Evolutionary conservation across 192 early-diverging fungal species (phyloP).

Genomic region (Oehlia diaphana): DNA sequence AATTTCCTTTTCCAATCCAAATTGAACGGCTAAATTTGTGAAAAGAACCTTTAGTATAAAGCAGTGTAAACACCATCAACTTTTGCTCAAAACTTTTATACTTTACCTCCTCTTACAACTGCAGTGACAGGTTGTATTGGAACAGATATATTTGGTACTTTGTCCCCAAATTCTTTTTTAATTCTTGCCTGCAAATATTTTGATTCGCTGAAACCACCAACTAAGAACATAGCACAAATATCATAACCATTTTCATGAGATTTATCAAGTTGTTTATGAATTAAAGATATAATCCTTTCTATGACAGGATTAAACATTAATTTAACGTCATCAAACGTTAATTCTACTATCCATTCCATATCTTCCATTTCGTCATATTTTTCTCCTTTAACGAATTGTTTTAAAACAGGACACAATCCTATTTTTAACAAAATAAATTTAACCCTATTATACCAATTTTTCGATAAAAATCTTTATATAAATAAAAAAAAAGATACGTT

Average conservation of each 20-base stretch:
- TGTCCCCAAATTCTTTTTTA: conserved; percentile 44
- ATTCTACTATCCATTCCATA: conserved; percentile 41
- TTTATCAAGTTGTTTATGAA: conserved; percentile 50
- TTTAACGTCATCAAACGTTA: conserved; percentile 45
- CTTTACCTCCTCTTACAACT: conserved; percentile 42
- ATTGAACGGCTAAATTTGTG: conserved; percentile 40
- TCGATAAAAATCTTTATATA: background rate
- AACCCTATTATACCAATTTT: too few species aligned
- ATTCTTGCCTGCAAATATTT: conserved; percentile 51
- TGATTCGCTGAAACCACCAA: conserved; percentile 57
- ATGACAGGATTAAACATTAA: conserved; percentile 60
- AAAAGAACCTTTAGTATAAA: too few species aligned
- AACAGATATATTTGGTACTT: conserved; percentile 44
- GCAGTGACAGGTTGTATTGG: conserved; percentile 52
- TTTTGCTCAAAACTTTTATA: too few species aligned
- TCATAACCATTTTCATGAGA: conserved; percentile 19
- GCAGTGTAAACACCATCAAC: too few species aligned
- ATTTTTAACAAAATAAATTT: background rate
- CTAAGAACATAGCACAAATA: conserved; percentile 51
- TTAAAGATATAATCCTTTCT: conserved; percentile 49
- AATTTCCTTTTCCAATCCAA: conserved; percentile 42
- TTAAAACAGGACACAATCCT: background rate
- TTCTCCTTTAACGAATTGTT: background rate
- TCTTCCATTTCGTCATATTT: conserved; percentile 37
- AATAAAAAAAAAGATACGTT: background rate